Evolutionary conservation across 768 basidiomycete genomes (phyloP).

Genomic region (Boletus subparvulus): DNA sequence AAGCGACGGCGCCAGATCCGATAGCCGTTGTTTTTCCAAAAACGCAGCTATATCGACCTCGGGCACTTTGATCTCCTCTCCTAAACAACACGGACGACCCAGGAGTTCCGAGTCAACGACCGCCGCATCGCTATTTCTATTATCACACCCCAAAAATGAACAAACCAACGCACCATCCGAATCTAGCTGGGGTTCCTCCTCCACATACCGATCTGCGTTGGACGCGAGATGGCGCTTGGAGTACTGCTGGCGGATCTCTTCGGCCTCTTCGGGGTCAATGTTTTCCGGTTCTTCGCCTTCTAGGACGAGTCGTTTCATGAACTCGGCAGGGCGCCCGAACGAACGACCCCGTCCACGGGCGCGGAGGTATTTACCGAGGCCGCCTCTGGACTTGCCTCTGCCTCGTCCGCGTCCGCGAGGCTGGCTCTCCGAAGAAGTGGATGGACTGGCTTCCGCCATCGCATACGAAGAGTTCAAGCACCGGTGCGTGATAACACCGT

Average conservation of each 20-base stretch:
- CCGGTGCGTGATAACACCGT: background rate
- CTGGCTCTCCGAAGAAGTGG: constrained; percentile 12
- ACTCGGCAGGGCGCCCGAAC: constrained; percentile 63
- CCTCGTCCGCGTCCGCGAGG: constrained; percentile 44
- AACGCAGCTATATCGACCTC: constrained; percentile 72
- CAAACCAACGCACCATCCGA: constrained; percentile 55
- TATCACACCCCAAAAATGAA: too few species aligned
- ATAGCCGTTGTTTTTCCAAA: constrained; percentile 59
- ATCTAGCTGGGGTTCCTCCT: constrained; percentile 66
- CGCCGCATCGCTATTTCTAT: background rate
- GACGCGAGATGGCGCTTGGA: constrained; percentile 58
- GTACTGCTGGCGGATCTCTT: constrained; percentile 51
- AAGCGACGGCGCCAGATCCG: constrained; percentile 32
- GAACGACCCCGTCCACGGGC: constrained; percentile 65
- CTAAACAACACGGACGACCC: constrained; percentile 33
- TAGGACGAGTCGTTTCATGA: constrained; percentile 56
- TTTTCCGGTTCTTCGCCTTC: constrained; percentile 52
- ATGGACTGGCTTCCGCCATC: constrained; percentile 16
- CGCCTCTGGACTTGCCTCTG: constrained; percentile 60
- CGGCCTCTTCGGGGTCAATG: constrained; percentile 43
- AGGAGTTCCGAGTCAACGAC: background rate
- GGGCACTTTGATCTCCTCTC: constrained; percentile 65
- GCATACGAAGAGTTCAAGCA: background rate
- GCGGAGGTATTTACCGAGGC: constrained; percentile 71
- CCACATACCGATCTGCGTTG: constrained; percentile 73